Evolutionary conservation across 768 basidiomycete species (phyloP).

Genomic region (Russula griseocarnosa): DNA sequence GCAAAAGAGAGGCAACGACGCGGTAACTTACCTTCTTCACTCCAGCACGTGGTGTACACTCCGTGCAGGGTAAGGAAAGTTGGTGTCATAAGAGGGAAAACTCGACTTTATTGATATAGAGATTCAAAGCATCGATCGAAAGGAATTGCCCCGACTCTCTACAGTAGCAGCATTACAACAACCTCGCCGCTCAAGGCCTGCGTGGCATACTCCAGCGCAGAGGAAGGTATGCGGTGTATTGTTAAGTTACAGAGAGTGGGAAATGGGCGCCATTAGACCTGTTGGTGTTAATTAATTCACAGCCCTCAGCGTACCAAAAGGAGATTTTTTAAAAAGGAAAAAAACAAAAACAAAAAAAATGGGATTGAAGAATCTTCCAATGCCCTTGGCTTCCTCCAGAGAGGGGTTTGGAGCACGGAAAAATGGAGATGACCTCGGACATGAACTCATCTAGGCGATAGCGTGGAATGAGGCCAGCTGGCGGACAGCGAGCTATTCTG

Average conservation of each 20-base stretch:
- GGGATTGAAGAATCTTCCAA: background rate
- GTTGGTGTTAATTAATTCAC: constrained; percentile 5
- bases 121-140: background rate
- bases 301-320: background rate
- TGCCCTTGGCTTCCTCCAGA: background rate
- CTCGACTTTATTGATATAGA: no score
- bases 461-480: constrained; percentile 2
- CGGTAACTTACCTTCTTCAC: constrained; percentile 11
- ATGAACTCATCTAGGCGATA: constrained; percentile 23
- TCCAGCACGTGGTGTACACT: background rate
- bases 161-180: background rate
- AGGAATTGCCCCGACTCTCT: no score
- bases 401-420: background rate
- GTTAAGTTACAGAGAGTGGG: background rate
- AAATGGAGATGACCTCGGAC: constrained; percentile 13
- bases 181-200: background rate
- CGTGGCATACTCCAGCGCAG: background rate
- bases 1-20: background rate
- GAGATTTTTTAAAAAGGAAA: background rate
- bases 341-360: background rate
- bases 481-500: background rate
- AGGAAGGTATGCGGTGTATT: background rate
- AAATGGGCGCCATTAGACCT: constrained; percentile 11
- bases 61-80: no score
- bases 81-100: background rate